These are phyloP conservation scores for Tolypocladium ovalisporum DNA, from an alignment of 2,329 filamentous ascomycete species.

Conservation along the genomic window DNA sequence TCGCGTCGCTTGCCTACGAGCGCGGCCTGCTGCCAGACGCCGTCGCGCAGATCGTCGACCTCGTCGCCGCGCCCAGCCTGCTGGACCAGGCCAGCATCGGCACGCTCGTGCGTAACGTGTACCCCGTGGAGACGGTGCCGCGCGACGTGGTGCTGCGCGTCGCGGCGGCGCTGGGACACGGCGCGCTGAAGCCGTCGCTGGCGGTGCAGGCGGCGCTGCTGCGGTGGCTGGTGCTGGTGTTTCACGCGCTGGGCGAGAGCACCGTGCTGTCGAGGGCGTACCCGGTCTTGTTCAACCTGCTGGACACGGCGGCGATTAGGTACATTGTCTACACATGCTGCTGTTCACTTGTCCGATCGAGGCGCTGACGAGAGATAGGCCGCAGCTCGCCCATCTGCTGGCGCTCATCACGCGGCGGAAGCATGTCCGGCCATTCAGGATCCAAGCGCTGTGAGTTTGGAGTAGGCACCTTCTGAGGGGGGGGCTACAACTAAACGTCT, in stretches of 20 bases:
- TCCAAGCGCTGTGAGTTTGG: constrained; percentile 56
- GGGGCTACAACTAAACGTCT: background rate
- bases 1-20: constrained; percentile 54
- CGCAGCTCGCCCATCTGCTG: constrained; percentile 63
- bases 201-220: constrained; percentile 60
- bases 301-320: constrained; percentile 71
- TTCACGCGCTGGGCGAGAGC: constrained; percentile 57
- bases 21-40: constrained; percentile 52
- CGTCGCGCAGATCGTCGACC: constrained; percentile 52
- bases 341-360: too few relatives aligned
- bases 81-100: constrained; percentile 68
- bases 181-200: constrained; percentile 62
- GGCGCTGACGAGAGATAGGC: constrained; percentile 20
- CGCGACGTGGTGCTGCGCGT: constrained; percentile 51
- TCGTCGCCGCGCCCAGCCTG: constrained; percentile 54
- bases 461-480: background rate
- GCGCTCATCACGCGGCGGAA: constrained; percentile 69
- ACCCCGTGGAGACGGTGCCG: constrained; percentile 57
- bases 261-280: constrained; percentile 59
- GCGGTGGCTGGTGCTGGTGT: constrained; percentile 68
- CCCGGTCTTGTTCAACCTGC: constrained; percentile 65
- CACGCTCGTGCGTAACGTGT: constrained; percentile 61
- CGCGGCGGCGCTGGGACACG: constrained; percentile 66
- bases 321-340: constrained; percentile 19
- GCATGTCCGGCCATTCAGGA: constrained; percentile 75